Evolutionary conservation across 192 early-diverging fungal species (phyloP).

Genomic region (Backusella luteola): DNA sequence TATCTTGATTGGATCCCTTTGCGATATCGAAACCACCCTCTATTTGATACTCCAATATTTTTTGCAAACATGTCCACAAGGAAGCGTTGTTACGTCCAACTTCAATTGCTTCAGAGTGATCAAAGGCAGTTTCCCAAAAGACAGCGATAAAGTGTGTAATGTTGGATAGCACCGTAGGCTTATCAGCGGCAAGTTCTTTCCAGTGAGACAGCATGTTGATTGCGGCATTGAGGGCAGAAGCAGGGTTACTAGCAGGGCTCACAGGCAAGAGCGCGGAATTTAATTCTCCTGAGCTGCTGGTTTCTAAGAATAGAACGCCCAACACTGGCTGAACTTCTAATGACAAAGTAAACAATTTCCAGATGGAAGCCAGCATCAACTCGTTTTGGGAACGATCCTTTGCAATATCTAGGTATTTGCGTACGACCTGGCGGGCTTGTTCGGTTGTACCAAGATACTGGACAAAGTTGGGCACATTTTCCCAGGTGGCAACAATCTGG

Average conservation of each 20-base stretch:
- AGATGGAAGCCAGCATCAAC: constrained; percentile 33
- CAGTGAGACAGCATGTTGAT: constrained; percentile 37
- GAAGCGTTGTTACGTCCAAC: constrained; percentile 35
- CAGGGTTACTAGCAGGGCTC: not conserved
- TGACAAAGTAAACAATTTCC: constrained; percentile 46
- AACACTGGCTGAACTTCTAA: constrained; percentile 46
- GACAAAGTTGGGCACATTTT: constrained; percentile 41
- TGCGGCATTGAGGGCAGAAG: constrained; percentile 42
- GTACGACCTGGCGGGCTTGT: constrained; percentile 39
- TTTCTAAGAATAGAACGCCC: constrained; percentile 34
- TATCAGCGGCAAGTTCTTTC: constrained; percentile 24
- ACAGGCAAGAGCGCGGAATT: not conserved
- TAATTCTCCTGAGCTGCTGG: not conserved
- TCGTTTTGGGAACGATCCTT: constrained; percentile 22
- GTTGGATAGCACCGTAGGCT: constrained; percentile 43
- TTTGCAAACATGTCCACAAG: constrained; percentile 43
- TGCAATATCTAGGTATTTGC: constrained; percentile 18
- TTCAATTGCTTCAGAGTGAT: constrained; percentile 38
- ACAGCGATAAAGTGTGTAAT: constrained; percentile 44
- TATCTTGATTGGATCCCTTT: not conserved
- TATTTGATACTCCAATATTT: constrained; percentile 29
- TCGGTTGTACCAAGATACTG: constrained; percentile 45
- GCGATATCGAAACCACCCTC: not conserved
- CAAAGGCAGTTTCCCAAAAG: constrained; percentile 47
- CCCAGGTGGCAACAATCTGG: constrained; percentile 32